Conservation (phyloP, 2,329 filamentous ascomycete genomes). For the Chrysoporthe austroafricana region DNA sequence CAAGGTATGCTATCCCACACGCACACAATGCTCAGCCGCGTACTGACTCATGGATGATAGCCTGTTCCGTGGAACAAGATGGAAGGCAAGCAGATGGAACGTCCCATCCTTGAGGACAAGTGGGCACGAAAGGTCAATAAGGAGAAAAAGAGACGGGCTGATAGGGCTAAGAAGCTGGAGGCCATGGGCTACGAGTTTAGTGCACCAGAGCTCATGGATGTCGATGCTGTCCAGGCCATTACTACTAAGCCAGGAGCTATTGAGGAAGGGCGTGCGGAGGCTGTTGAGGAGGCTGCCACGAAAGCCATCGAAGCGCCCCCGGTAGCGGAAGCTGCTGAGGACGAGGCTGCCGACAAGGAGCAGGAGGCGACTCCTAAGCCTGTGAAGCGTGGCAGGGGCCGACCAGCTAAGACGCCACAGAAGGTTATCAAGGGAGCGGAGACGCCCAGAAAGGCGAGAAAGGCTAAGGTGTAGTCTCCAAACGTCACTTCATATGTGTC, state of each 20-base stretch:
- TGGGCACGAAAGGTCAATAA: conserved; percentile 78
- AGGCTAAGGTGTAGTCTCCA: conserved; percentile 35
- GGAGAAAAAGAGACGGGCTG: conserved; percentile 71
- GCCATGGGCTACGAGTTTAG: conserved; percentile 83
- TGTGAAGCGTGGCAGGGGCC: conserved; percentile 30
- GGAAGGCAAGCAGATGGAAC: conserved; percentile 73
- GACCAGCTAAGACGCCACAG: conserved; percentile 24
- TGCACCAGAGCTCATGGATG: conserved; percentile 69
- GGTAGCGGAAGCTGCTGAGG: conserved; percentile 43
- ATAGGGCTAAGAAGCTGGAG: conserved; percentile 76
- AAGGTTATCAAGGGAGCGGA: conserved; percentile 38
- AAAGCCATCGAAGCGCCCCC: conserved; percentile 36
- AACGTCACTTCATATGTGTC: conserved; percentile 14
- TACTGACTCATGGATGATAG: conserved; percentile 11
- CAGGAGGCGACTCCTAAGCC: conserved; percentile 32
- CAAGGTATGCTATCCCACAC: conserved; percentile 52
- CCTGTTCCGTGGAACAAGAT: conserved; percentile 86
- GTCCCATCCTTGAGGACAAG: conserved; percentile 71
- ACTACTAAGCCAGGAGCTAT: conserved; percentile 37
- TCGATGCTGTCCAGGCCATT: conserved; percentile 39
- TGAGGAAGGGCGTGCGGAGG: conserved; percentile 40
- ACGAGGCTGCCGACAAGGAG: conserved; percentile 35
- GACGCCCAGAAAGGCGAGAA: conserved; percentile 39
- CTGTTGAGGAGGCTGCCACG: conserved; percentile 41
- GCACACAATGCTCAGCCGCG: background rate